phyloP scores from a whole-genome alignment of 345 rosid genomes.

The Melaleuca quinquenervia region DNA sequence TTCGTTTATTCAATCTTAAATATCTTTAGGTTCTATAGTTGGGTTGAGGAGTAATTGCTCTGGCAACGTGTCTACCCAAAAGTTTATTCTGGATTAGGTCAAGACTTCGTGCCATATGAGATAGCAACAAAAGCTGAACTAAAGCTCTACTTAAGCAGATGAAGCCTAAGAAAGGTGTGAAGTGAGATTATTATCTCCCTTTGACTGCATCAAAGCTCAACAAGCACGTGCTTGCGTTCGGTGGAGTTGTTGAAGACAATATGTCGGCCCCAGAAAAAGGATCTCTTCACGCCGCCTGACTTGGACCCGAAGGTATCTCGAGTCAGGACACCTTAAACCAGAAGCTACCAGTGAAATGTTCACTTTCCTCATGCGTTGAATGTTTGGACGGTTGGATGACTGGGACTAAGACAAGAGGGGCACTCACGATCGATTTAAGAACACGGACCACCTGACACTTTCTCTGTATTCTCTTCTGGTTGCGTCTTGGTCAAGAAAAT shows the following conservation, averaged over 20 bases:
- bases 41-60: not conserved
- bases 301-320: not conserved
- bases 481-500: no score
- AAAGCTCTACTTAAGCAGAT: not conserved
- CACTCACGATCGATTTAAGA: no score
- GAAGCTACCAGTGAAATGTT: not conserved
- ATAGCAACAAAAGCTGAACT: not conserved
- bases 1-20: not conserved
- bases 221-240: not conserved
- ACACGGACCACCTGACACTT: no score
- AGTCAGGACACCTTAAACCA: not conserved
- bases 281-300: not conserved
- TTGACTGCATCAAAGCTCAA: not conserved
- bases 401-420: no score
- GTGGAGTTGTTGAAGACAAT: not conserved
- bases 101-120: not conserved
- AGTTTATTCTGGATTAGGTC: not conserved
- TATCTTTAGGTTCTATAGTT: not conserved
- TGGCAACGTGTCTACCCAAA: not conserved
- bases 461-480: no score
- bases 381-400: no score
- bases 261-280: not conserved
- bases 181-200: not conserved
- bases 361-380: no score
- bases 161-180: not conserved